phyloP scores from a whole-genome alignment of 2,329 filamentous ascomycete species.

The Exutisphaerella laricina region DNA sequence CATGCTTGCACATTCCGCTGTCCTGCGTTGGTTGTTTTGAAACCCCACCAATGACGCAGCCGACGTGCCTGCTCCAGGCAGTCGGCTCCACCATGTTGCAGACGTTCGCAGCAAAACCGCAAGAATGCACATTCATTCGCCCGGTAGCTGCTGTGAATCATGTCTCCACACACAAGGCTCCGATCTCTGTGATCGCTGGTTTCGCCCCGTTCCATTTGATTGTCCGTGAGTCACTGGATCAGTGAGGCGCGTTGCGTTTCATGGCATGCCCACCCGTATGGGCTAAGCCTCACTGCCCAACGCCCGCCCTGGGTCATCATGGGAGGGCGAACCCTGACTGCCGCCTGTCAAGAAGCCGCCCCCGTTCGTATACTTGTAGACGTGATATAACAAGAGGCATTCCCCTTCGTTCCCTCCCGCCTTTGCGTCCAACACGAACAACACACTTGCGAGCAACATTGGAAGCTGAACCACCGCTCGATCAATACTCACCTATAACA shows the following conservation, averaged over 20 bases:
- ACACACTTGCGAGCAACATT: background rate
- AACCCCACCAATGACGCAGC: conserved; percentile 4
- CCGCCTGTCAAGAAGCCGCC: conserved; percentile 4
- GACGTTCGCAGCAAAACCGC: conserved; percentile 6
- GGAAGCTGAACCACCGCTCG: conserved; percentile 7
- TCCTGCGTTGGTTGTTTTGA: conserved; percentile 1
- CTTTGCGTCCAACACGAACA: background rate
- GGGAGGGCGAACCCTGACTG: conserved; percentile 4
- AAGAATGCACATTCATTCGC: too few relatives aligned
- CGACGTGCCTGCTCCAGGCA: conserved; percentile 1
- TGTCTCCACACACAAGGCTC: background rate
- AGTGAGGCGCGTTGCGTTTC: background rate
- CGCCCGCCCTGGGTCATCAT: conserved; percentile 3
- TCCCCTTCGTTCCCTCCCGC: background rate
- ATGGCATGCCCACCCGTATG: background rate
- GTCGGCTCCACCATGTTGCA: background rate
- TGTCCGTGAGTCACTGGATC: background rate
- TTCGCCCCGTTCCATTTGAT: too few relatives aligned
- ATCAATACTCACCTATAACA: background rate
- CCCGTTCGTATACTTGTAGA: background rate
- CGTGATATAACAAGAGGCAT: background rate
- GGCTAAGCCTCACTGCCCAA: conserved; percentile 8
- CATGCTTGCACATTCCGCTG: conserved; percentile 3
- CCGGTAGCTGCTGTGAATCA: background rate
- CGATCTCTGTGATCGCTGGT: too few relatives aligned